Percentiles rank a stretch among this genome's conserved stretches.
These are phyloP conservation scores for Pseudogymnoascus sp. DNA, from an alignment of 2,329 filamentous ascomycete species.

Conservation along the genomic window DNA sequence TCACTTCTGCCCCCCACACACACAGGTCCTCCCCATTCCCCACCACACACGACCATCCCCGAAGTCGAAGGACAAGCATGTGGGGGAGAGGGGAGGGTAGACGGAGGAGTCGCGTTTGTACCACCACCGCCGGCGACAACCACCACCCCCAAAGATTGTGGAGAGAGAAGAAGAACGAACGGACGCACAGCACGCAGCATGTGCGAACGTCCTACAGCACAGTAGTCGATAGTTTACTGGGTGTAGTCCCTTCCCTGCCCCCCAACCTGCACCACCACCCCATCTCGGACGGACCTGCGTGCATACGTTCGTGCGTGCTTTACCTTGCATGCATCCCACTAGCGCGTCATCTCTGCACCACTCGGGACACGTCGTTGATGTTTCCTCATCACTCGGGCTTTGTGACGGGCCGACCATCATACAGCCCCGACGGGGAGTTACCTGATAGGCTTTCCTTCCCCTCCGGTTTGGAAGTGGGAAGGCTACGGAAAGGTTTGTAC, in stretches of 20 bases:
- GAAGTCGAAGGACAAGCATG: too few relatives aligned
- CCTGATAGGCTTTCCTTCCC: too few relatives aligned
- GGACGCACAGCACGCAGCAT: not conserved
- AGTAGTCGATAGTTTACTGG: too few relatives aligned
- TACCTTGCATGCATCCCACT: not conserved
- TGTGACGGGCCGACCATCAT: not conserved
- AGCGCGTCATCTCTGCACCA: not conserved
- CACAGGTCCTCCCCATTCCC: not conserved
- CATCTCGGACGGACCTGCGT: not conserved
- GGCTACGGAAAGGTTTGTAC: not conserved
- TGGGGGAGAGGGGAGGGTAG: too few relatives aligned
- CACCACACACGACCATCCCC: not conserved
- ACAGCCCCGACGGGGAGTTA: too few relatives aligned
- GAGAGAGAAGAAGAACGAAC: too few relatives aligned
- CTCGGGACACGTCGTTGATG: not conserved
- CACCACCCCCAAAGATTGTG: too few relatives aligned
- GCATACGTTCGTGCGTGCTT: not conserved
- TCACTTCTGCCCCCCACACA: not conserved
- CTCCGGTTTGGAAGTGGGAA: too few relatives aligned
- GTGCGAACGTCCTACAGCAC: not conserved
- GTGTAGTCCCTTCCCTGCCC: too few relatives aligned
- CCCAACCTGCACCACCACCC: not conserved
- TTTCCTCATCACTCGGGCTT: not conserved
- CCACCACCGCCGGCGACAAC: not conserved
- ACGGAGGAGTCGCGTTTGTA: too few relatives aligned